Conservation (phyloP, 176 grass and related monocot species). For the Ampelocalamus luodianensis region DNA sequence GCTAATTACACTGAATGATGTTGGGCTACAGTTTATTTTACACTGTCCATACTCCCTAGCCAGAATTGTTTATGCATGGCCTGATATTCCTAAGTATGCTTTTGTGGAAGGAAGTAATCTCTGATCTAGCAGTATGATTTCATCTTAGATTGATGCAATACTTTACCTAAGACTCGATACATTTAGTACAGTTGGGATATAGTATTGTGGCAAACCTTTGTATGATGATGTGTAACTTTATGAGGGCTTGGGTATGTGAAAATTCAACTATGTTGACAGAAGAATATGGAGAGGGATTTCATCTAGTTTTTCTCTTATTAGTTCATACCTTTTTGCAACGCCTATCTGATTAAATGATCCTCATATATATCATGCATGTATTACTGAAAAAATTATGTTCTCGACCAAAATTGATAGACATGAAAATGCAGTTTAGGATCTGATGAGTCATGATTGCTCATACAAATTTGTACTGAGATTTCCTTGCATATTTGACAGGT, state of each 20-base stretch:
- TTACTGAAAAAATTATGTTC: not conserved
- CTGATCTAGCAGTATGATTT: not conserved
- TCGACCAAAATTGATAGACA: not conserved
- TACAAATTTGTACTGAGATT: not conserved
- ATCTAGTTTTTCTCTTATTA: not conserved
- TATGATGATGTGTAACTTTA: not conserved
- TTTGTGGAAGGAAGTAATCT: not conserved
- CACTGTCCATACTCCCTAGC: not conserved
- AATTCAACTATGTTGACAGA: not conserved
- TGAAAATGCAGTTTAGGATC: conserved; percentile 23
- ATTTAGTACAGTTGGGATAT: not conserved
- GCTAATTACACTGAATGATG: not conserved
- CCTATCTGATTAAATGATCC: not conserved
- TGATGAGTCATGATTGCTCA: not conserved
- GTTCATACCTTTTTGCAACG: not conserved
- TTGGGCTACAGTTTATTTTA: not conserved
- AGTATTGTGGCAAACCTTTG: not conserved
- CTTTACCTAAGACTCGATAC: not conserved
- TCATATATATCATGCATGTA: not conserved
- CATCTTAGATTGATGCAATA: not conserved
- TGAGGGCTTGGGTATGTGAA: not conserved
- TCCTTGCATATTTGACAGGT: conserved; percentile 19
- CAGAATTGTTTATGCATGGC: not conserved
- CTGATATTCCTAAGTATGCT: not conserved
- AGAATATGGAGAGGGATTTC: not conserved